These are phyloP conservation scores for Golubevia pallescens DNA, from an alignment of 1,284 basidiomycete genomes.

Conservation along the genomic window DNA sequence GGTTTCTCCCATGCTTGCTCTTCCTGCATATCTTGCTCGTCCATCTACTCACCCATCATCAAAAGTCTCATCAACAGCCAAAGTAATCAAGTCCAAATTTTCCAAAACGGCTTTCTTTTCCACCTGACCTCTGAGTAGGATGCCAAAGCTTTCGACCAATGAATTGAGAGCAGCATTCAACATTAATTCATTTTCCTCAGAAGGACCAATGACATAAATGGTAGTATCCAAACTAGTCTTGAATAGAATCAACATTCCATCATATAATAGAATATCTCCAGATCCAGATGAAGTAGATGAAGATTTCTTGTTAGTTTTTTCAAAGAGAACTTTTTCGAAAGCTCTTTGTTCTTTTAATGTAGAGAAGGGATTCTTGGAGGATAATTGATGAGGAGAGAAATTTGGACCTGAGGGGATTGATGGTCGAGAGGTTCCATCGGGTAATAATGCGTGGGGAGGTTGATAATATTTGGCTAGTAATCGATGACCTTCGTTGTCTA, in stretches of 20 bases:
- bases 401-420: slow-evolving; percentile 4
- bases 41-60: slow-evolving; percentile 87
- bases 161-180: slow-evolving; percentile 81
- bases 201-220: slow-evolving; percentile 88
- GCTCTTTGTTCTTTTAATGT: slow-evolving; percentile 89
- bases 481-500: slow-evolving; percentile 91
- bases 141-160: slow-evolving; percentile 82
- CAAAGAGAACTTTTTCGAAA: slow-evolving; percentile 93
- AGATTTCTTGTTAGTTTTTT: slow-evolving; percentile 69
- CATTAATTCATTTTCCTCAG: slow-evolving; percentile 95
- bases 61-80: slow-evolving; percentile 94
- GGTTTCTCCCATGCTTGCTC: too few species aligned
- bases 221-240: slow-evolving; percentile 93
- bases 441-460: slow-evolving; percentile 70
- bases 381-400: slow-evolving; percentile 22
- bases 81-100: slow-evolving; percentile 88
- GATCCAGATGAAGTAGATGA: too few species aligned
- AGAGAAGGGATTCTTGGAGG: slow-evolving; percentile 70
- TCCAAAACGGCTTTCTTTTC: slow-evolving; percentile 95
- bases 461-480: slow-evolving; percentile 94
- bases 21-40: too few species aligned
- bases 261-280: slow-evolving; percentile 87
- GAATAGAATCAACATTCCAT: slow-evolving; percentile 88
- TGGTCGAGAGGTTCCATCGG: slow-evolving; percentile 12
- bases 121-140: slow-evolving; percentile 86